These are phyloP conservation scores for Solanum chmielewskii DNA, from an alignment of 257 asterid species.

Conservation along the genomic window DNA sequence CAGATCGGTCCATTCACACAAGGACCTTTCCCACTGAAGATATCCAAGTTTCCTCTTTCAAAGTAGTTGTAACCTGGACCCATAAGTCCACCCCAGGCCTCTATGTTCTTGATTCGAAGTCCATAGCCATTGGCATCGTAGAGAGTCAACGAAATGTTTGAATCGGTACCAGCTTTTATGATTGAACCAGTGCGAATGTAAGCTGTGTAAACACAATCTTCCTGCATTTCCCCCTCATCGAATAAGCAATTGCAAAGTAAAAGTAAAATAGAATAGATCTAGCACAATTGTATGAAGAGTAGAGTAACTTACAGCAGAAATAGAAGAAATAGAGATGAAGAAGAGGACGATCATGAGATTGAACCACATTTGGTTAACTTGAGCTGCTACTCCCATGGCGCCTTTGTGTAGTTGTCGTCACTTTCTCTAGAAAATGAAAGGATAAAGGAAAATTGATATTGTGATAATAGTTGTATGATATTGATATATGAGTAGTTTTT, in stretches of 20 bases:
- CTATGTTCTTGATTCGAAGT: slow-evolving; percentile 32
- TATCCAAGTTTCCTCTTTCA: slow-evolving; percentile 59
- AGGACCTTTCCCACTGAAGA: slow-evolving; percentile 43
- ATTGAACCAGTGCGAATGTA: slow-evolving; percentile 32
- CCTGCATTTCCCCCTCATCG: neutral
- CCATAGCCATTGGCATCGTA: slow-evolving; percentile 39
- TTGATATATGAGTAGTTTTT: neutral
- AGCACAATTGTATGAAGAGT: neutral
- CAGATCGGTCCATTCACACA: neutral
- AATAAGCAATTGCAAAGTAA: neutral
- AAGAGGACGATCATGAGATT: neutral
- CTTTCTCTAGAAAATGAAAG: neutral
- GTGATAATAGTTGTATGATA: neutral
- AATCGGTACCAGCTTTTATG: slow-evolving; percentile 54
- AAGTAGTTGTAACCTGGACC: slow-evolving; percentile 47
- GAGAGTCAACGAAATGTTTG: slow-evolving; percentile 34
- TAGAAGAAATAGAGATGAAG: neutral
- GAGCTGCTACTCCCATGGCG: neutral
- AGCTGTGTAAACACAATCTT: neutral
- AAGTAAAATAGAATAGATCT: neutral
- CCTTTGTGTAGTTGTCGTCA: neutral
- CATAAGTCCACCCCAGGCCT: slow-evolving; percentile 72
- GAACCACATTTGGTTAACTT: neutral
- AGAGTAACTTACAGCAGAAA: neutral
- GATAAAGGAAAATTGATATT: neutral